Percentiles rank a stretch among this genome's conserved stretches.
Conservation (phyloP, 2,329 filamentous ascomycete genomes). For the Fusarium circinatum region DNA sequence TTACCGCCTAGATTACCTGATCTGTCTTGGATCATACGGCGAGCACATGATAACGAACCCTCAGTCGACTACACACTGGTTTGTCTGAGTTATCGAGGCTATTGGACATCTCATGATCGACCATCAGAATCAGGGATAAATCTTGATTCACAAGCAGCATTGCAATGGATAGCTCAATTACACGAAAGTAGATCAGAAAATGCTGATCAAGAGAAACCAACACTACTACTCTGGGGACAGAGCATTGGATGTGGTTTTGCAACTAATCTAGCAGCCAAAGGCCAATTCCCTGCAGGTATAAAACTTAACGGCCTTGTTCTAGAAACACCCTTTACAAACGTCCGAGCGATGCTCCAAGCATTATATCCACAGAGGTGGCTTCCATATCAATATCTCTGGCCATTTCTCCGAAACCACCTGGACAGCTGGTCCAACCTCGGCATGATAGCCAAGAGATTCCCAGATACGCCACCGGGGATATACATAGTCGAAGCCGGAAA, state of each 20-base stretch:
- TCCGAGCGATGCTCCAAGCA: slow-evolving; percentile 74
- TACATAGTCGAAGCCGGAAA: slow-evolving; percentile 66
- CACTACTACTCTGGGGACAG: slow-evolving; percentile 78
- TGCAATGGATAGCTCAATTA: slow-evolving; percentile 67
- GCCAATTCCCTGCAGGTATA: slow-evolving; percentile 50
- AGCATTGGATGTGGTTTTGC: slow-evolving; percentile 80
- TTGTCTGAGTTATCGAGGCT: slow-evolving; percentile 74
- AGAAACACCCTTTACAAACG: slow-evolving; percentile 80
- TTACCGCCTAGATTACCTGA: slow-evolving; percentile 67
- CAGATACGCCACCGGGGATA: slow-evolving; percentile 49
- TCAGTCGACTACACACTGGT: slow-evolving; percentile 59
- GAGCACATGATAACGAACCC: slow-evolving; percentile 53
- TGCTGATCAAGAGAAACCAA: slow-evolving; percentile 41
- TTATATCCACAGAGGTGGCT: slow-evolving; percentile 84
- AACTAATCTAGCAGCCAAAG: slow-evolving; percentile 63
- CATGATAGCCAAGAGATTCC: slow-evolving; percentile 49
- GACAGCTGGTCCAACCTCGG: slow-evolving; percentile 64
- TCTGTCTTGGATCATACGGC: slow-evolving; percentile 62
- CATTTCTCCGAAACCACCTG: slow-evolving; percentile 74
- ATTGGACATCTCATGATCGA: slow-evolving; percentile 79
- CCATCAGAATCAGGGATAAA: slow-evolving; percentile 77
- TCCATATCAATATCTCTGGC: slow-evolving; percentile 79
- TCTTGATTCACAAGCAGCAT: slow-evolving; percentile 71
- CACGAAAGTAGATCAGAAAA: slow-evolving; percentile 44
- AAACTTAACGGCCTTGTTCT: slow-evolving; percentile 66